These are phyloP conservation scores for Pyrenula aspistea DNA, from an alignment of 495 filamentous ascomycete genomes.

Conservation along the genomic window DNA sequence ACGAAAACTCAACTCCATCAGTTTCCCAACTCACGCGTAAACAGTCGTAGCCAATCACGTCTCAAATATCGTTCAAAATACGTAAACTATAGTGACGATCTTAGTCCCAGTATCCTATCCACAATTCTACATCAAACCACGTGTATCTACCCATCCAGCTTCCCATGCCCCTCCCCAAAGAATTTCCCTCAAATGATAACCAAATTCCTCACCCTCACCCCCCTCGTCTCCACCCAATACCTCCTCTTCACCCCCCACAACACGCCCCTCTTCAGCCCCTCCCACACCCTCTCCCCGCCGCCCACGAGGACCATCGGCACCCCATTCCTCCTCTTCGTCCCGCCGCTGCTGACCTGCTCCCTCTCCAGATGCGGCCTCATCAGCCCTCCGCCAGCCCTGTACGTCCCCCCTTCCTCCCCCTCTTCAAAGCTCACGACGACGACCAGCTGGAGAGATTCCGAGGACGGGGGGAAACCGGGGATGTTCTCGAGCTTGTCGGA, in stretches of 20 bases:
- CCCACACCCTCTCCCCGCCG: slow-evolving; percentile 57
- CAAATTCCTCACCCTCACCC: slow-evolving; percentile 66
- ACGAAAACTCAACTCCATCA: too few species aligned
- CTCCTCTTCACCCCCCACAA: slow-evolving; percentile 62
- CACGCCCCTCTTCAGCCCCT: slow-evolving; percentile 44
- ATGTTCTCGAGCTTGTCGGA: slow-evolving; percentile 72
- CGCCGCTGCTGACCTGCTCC: slow-evolving; percentile 55
- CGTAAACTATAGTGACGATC: too few species aligned
- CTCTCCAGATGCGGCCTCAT: slow-evolving; percentile 69
- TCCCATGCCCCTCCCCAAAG: too few species aligned
- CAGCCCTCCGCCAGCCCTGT: slow-evolving; percentile 30
- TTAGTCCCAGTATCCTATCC: too few species aligned
- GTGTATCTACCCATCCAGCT: too few species aligned
- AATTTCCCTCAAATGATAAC: slow-evolving; percentile 50
- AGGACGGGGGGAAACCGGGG: slow-evolving; percentile 55
- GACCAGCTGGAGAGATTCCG: slow-evolving; percentile 59
- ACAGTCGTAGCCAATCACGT: too few species aligned
- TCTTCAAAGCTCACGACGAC: slow-evolving; percentile 61
- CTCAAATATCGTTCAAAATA: too few species aligned
- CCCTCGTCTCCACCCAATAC: slow-evolving; percentile 73
- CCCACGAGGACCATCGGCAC: slow-evolving; percentile 80
- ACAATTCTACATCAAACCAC: too few species aligned
- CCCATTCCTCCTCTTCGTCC: slow-evolving; percentile 57
- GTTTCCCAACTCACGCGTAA: too few species aligned
- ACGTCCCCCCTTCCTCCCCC: slow-evolving; percentile 17